Conservation (phyloP, 306 rosid genomes). For the Gynostemma pentaphyllum region DNA sequence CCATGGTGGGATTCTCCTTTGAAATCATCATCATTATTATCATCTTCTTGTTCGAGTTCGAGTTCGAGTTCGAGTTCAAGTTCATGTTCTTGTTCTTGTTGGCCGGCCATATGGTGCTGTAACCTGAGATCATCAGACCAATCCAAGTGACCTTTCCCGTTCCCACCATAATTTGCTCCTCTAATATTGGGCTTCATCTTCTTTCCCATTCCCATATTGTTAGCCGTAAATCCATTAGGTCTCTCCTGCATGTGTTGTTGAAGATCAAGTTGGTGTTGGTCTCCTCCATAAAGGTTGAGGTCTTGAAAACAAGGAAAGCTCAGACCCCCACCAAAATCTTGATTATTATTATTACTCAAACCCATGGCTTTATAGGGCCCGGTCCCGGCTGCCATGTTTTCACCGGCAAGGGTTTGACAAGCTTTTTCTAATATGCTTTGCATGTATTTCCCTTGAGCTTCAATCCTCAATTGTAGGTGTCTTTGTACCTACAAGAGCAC, state of each 20-base stretch:
- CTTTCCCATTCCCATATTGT: slow-evolving; percentile 35
- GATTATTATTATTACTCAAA: slow-evolving; percentile 33
- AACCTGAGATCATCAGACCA: slow-evolving; percentile 90
- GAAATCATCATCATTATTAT: not conserved
- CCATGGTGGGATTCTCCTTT: not conserved
- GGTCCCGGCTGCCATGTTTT: not conserved
- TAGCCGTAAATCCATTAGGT: slow-evolving; percentile 14
- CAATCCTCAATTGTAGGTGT: slow-evolving; percentile 88
- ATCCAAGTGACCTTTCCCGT: slow-evolving; percentile 74
- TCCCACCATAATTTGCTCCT: slow-evolving; percentile 14
- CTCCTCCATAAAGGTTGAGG: slow-evolving; percentile 70
- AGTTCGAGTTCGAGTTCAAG: too few species aligned
- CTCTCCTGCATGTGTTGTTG: slow-evolving; percentile 36
- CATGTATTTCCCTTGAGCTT: slow-evolving; percentile 99
- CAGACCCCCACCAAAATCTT: slow-evolving; percentile 19
- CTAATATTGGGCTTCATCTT: slow-evolving; percentile 49
- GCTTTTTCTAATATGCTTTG: slow-evolving; percentile 95
- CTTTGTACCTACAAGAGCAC: slow-evolving; percentile 62
- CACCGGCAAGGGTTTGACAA: slow-evolving; percentile 82
- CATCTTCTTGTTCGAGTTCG: too few species aligned
- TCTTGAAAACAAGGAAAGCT: slow-evolving; percentile 81
- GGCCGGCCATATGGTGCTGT: slow-evolving; percentile 28
- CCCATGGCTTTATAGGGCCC: not conserved
- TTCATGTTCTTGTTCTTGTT: too few species aligned
- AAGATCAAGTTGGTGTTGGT: slow-evolving; percentile 38